Percentiles rank a stretch among this genome's conserved stretches.
phyloP scores from a whole-genome alignment of 495 filamentous ascomycete genomes.

The Viridothelium virens region DNA sequence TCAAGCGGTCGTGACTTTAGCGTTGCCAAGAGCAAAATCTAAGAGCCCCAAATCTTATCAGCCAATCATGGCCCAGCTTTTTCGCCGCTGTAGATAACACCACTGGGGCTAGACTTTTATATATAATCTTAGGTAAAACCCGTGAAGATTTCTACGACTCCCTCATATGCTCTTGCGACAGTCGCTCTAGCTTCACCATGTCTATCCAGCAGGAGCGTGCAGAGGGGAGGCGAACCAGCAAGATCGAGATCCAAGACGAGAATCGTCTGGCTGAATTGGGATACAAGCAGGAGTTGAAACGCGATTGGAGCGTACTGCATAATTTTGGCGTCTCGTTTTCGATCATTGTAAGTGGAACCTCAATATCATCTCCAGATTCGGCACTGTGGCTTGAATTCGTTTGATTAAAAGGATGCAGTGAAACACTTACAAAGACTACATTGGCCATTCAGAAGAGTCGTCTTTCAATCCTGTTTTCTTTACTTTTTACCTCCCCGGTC shows the following conservation, averaged over 20 bases:
- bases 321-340: conserved; percentile 62
- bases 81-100: conserved; percentile 1
- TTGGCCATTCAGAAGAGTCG: no score
- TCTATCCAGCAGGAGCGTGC: neutral
- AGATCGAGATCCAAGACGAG: conserved; percentile 38
- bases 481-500: no score
- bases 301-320: conserved; percentile 55
- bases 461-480: no score
- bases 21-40: neutral
- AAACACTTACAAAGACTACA: no score
- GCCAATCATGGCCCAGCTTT: neutral
- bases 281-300: conserved; percentile 54
- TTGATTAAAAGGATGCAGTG: no score
- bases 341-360: conserved; percentile 46
- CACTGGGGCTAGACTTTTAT: neutral
- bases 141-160: neutral
- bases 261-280: conserved; percentile 50
- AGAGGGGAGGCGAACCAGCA: neutral
- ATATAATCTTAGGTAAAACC: neutral
- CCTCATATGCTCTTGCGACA: neutral
- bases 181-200: neutral
- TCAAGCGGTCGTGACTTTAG: no score
- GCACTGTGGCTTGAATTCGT: no score
- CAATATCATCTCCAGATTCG: neutral
- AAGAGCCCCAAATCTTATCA: neutral